Base-by-base conservation (phyloP, 371 early-diverging fungal species). In the Actinomortierella wolfii region DNA sequence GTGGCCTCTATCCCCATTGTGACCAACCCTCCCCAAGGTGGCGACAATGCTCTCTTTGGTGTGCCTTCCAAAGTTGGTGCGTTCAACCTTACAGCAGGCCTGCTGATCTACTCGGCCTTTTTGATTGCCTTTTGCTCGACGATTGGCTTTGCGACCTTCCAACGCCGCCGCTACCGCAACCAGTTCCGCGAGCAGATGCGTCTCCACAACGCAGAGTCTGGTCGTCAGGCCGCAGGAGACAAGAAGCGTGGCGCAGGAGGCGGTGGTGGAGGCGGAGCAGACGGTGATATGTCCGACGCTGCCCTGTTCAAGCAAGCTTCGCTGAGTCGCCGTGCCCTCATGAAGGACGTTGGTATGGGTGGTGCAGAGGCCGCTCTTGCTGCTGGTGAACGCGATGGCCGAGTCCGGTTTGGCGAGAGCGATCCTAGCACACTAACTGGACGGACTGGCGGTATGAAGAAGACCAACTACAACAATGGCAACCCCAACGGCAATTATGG, bases 401-500 rank as follows among this genome's bases (percentile, higher is more conserved):
- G 18, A 51, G 70, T 69, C 21, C 70, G 70, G 1, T 69, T 69
- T 14, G 70, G 70, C 9, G 70, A 69, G 23, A 39, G 39, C 29
- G 28, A 25, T 11, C 29, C 51, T 9, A 44, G 52, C 49, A 59
- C 57, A 23, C 7, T 28, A 3, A 57, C 54, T 5, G 70, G 70
- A 40, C 70, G 70, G 21, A 56, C 71, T 23, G 71, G 65, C 54
- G 71, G 71, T n/a, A 61, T 70, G 71, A 65, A 70, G 43, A 61
- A 61, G 49, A 45, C 59, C 21, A 26, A 20, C 26, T 49, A 24
- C 25, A 51, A 42, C 54, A 42, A 23, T n/a, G 25, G 40, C 54
- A 53, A 53, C 54, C 4, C 11, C 7, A 34, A 6, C 7, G 11
- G 34, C 34, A 34, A 34, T 11, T 4, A 11, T 34, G 40, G 18